Conservation (phyloP, 306 rosid species). For the Phaseolus lunatus region DNA sequence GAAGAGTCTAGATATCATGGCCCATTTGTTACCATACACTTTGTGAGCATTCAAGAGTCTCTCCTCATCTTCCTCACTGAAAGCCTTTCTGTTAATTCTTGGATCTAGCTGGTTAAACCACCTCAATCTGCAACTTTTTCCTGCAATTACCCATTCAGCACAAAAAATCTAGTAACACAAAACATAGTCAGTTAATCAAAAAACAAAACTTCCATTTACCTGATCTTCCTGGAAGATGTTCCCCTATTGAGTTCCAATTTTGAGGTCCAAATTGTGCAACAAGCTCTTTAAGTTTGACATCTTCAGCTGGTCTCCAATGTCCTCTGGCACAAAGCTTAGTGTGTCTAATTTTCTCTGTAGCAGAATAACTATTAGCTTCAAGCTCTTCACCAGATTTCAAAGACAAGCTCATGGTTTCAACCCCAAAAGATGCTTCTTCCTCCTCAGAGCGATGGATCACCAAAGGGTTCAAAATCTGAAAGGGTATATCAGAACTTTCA, state of each 20-base stretch:
- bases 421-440: slow-evolving; percentile 25
- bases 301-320: slow-evolving; percentile 88
- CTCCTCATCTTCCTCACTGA: slow-evolving; percentile 72
- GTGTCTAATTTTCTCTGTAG: slow-evolving; percentile 26
- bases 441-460: not conserved
- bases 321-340: slow-evolving; percentile 70
- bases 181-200: not conserved
- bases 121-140: slow-evolving; percentile 89
- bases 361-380: slow-evolving; percentile 32
- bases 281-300: slow-evolving; percentile 71
- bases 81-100: slow-evolving; percentile 62
- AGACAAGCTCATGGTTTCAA: slow-evolving; percentile 31
- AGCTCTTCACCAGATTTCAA: slow-evolving; percentile 46
- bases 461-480: slow-evolving; percentile 44
- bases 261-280: slow-evolving; percentile 79
- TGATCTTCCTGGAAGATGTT: slow-evolving; percentile 74
- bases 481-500: slow-evolving; percentile 38
- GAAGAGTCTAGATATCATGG: slow-evolving; percentile 71
- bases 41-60: slow-evolving; percentile 66
- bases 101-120: slow-evolving; percentile 93
- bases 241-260: slow-evolving; percentile 77
- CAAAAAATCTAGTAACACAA: not conserved
- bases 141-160: slow-evolving; percentile 43
- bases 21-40: slow-evolving; percentile 86
- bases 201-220: slow-evolving; percentile 50